Base-by-base conservation (phyloP, 108 stramenopile genomes). In the Nannochloropsis granulata region DNA sequence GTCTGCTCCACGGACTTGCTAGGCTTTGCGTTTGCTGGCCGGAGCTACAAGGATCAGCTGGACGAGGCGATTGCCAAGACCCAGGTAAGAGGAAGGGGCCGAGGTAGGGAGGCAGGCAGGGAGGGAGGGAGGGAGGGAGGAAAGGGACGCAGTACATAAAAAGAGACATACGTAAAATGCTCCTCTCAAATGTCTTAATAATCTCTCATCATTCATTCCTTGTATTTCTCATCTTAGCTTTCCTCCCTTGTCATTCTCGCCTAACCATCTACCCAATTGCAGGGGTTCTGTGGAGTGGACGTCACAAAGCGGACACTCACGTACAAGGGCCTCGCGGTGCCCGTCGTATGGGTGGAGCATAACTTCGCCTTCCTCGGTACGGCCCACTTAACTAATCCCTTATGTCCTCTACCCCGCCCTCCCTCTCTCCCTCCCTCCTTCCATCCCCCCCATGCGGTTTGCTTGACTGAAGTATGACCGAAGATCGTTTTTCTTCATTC, bases 51-150 rank as follows among this genome's bases (percentile, higher is more conserved):
- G 43, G 80, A 84, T 79, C 84, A 84, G 78, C 84, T 84, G 19
- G 34, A 84, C 2, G 84, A 84, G 21, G 23, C 84, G 1, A 84
- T 84, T 25, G 80, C 84, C 24, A 84, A 84, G 81, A 84, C 84
- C 21, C 19, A 81, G 13, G 24, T 81, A 71, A 25, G 25, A 78
- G 25, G 19, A 3, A 25, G 84, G 34, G 24, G 84, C 71, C 43
- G 25, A 79, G 80, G 84, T 84, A 14, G 56, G 79, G 13, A 23
- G 78, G 80, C 13, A 43, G 13, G 23, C 14, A 13, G 14, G 45
- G 45, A 46, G 2, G 56, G n/a, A 21, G 56, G 56, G n/a, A 71
- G 8, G 34, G 34, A 5, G 2, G 34, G 34, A 5, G 34, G 34
- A 5, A 5, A 34, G 5, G 34, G 34, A 34, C 5, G 34, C 34